Evolutionary conservation across 2,329 filamentous ascomycete species (phyloP).

Genomic region (Pseudogymnoascus pannorum): DNA sequence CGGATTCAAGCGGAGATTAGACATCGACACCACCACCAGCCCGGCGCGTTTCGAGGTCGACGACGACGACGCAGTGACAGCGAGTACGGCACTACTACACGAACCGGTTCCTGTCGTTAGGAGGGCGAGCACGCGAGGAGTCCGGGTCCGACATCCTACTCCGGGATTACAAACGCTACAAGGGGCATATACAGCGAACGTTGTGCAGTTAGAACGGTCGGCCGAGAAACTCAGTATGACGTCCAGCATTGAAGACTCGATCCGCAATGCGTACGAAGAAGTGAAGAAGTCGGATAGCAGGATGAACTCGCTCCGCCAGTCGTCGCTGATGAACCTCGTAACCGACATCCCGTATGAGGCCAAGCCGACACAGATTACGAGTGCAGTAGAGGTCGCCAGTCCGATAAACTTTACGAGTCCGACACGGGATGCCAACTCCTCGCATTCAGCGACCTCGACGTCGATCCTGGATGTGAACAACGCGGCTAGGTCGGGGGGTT

Average conservation of each 20-base stretch:
- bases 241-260: slow-evolving; percentile 71
- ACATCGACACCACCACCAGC: slow-evolving; percentile 11
- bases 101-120: not conserved
- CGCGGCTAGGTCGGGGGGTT: slow-evolving; percentile 60
- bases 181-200: slow-evolving; percentile 57
- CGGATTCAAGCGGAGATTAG: not conserved
- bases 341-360: slow-evolving; percentile 58
- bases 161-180: slow-evolving; percentile 56
- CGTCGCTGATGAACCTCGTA: slow-evolving; percentile 65
- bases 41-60: not conserved
- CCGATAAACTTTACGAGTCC: slow-evolving; percentile 32
- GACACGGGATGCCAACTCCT: slow-evolving; percentile 41
- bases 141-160: slow-evolving; percentile 45
- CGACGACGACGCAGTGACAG: not conserved
- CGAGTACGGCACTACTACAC: not conserved
- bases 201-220: slow-evolving; percentile 66
- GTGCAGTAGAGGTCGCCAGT: not conserved
- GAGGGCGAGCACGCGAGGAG: slow-evolving; percentile 1
- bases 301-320: slow-evolving; percentile 53
- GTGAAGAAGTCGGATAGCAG: slow-evolving; percentile 63
- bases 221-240: slow-evolving; percentile 66
- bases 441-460: slow-evolving; percentile 16
- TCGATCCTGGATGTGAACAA: slow-evolving; percentile 67
- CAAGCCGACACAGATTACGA: slow-evolving; percentile 54
- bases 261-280: slow-evolving; percentile 64